These are phyloP conservation scores for Mycena citricolor DNA, from an alignment of 1,284 basidiomycete species.

Conservation along the genomic window DNA sequence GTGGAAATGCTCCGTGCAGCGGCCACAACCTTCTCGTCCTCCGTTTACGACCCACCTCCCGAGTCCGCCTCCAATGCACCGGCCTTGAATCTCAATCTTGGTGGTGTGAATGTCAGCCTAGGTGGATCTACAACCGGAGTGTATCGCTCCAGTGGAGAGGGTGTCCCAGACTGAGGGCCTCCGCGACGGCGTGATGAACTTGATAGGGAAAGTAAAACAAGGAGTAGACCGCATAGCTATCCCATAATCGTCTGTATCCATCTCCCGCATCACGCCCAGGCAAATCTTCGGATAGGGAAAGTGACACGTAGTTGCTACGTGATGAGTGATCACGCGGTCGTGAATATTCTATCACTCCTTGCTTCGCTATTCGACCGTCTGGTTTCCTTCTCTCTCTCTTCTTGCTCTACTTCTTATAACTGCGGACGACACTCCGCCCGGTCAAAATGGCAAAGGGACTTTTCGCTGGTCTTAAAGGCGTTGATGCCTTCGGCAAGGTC, in stretches of 20 bases:
- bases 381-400: slow-evolving; percentile 26
- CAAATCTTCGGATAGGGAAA: slow-evolving; percentile 2
- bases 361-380: slow-evolving; percentile 22
- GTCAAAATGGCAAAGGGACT: slow-evolving; percentile 71
- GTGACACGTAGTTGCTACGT: slow-evolving; percentile 18
- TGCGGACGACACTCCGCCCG: slow-evolving; percentile 31
- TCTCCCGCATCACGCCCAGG: slow-evolving; percentile 1
- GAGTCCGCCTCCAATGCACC: slow-evolving; percentile 69
- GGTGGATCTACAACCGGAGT: slow-evolving; percentile 85
- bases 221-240: slow-evolving; percentile 78
- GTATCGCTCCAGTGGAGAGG: slow-evolving; percentile 74
- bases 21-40: slow-evolving; percentile 57
- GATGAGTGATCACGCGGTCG: slow-evolving; percentile 21
- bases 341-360: slow-evolving; percentile 1
- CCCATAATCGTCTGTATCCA: slow-evolving; percentile 30
- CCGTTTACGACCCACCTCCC: slow-evolving; percentile 69
- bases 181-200: slow-evolving; percentile 80
- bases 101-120: slow-evolving; percentile 86
- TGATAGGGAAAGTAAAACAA: slow-evolving; percentile 87
- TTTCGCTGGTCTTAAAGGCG: slow-evolving; percentile 72
- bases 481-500: slow-evolving; percentile 99
- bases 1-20: slow-evolving; percentile 72
- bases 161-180: slow-evolving; percentile 76
- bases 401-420: slow-evolving; percentile 30
- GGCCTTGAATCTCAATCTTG: slow-evolving; percentile 84